phyloP scores from a whole-genome alignment of 352 stramenopile genomes.

The Plasmopara muralis region DNA sequence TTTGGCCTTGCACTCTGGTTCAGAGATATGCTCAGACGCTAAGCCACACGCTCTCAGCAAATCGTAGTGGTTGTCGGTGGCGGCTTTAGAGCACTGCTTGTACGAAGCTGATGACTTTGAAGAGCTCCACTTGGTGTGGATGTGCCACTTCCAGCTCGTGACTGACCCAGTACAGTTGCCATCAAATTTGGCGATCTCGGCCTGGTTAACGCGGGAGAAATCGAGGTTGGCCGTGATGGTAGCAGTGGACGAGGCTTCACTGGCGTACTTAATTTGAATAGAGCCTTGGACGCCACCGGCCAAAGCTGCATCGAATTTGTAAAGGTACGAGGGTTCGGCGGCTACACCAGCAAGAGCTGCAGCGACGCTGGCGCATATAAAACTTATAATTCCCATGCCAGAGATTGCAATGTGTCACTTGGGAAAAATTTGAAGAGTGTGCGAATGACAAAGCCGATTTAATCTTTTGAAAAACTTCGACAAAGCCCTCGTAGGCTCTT shows the following conservation, averaged over 20 bases:
- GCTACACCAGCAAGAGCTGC: slow-evolving; percentile 4
- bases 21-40: slow-evolving; percentile 34
- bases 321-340: slow-evolving; percentile 26
- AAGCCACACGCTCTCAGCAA: slow-evolving; percentile 34
- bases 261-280: slow-evolving; percentile 34
- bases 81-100: slow-evolving; percentile 35
- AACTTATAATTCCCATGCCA: slow-evolving; percentile 1
- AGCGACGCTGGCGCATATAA: slow-evolving; percentile 9
- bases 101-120: slow-evolving; percentile 27
- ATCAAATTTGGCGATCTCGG: slow-evolving; percentile 23
- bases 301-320: slow-evolving; percentile 33
- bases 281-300: slow-evolving; percentile 30
- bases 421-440: neutral
- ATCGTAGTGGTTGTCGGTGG: slow-evolving; percentile 53
- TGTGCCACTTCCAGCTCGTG: slow-evolving; percentile 49
- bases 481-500: no score
- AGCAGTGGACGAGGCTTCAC: slow-evolving; percentile 19
- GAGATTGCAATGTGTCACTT: neutral
- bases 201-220: slow-evolving; percentile 29
- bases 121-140: slow-evolving; percentile 44
- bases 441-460: neutral
- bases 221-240: slow-evolving; percentile 35
- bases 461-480: no score
- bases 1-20: slow-evolving; percentile 23
- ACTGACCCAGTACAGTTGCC: slow-evolving; percentile 34